A percentile compares a stretch with the other conserved stretches of the same genome.
Evolutionary conservation across 495 filamentous ascomycete species (phyloP).

Genomic region (Wilcoxina mikolae): DNA sequence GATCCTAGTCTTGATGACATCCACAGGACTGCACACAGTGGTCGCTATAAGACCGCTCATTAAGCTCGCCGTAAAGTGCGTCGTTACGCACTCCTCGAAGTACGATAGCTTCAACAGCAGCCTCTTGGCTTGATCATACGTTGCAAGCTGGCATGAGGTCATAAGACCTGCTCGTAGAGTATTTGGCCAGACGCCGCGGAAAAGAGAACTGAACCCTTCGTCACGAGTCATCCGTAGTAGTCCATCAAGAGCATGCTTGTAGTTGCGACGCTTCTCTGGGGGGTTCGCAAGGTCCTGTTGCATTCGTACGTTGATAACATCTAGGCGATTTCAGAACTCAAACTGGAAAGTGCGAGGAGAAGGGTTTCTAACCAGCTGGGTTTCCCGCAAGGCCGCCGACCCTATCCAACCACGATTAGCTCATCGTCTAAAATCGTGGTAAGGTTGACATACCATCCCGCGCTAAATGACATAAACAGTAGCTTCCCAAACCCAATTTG

Average conservation of each 20-base stretch:
- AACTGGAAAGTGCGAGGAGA: not conserved
- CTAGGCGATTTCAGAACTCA: conserved; percentile 24
- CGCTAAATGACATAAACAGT: conserved; percentile 62
- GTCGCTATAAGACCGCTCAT: conserved; percentile 87
- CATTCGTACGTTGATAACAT: conserved; percentile 97
- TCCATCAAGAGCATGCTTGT: conserved; percentile 77
- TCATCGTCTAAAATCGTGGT: not conserved
- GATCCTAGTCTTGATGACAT: conserved; percentile 92
- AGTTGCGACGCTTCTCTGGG: conserved; percentile 58
- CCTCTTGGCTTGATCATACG: conserved; percentile 82
- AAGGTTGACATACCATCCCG: conserved; percentile 45
- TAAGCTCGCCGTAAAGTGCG: conserved; percentile 77
- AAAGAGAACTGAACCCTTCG: conserved; percentile 52
- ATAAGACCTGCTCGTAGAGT: conserved; percentile 78
- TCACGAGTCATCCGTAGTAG: conserved; percentile 66
- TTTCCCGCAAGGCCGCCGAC: conserved; percentile 84
- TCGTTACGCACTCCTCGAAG: conserved; percentile 61
- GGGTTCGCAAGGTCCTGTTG: conserved; percentile 84
- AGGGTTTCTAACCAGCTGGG: conserved; percentile 46
- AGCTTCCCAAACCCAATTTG: conserved; percentile 53
- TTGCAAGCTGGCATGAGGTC: conserved; percentile 80
- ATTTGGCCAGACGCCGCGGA: conserved; percentile 87
- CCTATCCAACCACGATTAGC: conserved; percentile 8
- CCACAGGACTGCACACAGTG: conserved; percentile 85
- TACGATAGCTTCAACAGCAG: conserved; percentile 50